Evolutionary conservation across 2,329 filamentous ascomycete species (phyloP), one percentile per base, ranked within the genome.

Genomic region (Colletotrichum sp.): DNA sequence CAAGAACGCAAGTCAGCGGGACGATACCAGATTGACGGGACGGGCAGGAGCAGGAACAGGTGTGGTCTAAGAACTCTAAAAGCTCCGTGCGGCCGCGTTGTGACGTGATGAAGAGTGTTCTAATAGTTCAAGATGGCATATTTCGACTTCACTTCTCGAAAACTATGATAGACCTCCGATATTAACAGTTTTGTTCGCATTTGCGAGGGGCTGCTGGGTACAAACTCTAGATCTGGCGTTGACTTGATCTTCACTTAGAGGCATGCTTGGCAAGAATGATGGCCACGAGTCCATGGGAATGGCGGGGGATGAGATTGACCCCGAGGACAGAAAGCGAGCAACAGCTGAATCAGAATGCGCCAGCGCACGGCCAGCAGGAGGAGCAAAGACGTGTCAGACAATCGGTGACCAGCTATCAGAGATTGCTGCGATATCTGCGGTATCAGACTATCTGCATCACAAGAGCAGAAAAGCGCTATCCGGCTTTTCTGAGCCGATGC

Each of bases 1-100:
- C 76, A 77, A 62, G 27, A 39, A 78, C 65, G 75, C 76, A 71
- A 55, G 68, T 13, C 75, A 34, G 65, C 25, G 71, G 71, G 56
- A 75, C 64, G 30, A 39, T 60, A 64, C 65, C 66, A 62, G 34
- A 65, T 52, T 32, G 25, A 61, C 71, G 70, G 70, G 66, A 68
- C 32, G 66, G 66, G 61, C 28, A 30, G 64, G 36, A 71, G 32
- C 25, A 70, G 61, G 30, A 55, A 56, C 25, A 43, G 36, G n/a
- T 22, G 56, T 48, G 58, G 58, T 70, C 52, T 66, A 62, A 67
- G 28, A 66, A 55, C n/a, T 30, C 34, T 56, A 22, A 56, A 61
- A 15, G 22, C 27, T 39, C 60, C 32, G 30, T 64, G 60, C 32
- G 32, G 32, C 60, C 30, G 60, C 32, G 27, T 28, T 55, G 43